Evolutionary conservation across 2,329 filamentous ascomycete species (phyloP).

Genomic region (Aspergillus felis): DNA sequence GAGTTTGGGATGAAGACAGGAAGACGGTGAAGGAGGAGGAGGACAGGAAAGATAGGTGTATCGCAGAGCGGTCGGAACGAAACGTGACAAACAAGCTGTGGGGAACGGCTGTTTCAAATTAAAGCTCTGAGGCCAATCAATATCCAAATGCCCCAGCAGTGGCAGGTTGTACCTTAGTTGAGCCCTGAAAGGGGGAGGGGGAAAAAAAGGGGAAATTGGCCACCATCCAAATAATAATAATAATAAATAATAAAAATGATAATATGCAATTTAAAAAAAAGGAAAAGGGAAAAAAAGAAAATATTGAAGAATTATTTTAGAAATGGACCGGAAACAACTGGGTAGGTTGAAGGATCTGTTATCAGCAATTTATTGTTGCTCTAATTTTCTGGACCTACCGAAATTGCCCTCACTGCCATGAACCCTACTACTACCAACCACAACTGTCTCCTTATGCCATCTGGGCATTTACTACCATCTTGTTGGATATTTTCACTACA

Average conservation of each 20-base stretch:
- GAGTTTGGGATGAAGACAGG: conserved; percentile 18
- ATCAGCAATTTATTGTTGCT: background rate
- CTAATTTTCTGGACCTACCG: background rate
- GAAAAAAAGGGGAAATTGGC: background rate
- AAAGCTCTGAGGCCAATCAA: conserved; percentile 15
- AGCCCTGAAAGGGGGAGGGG: conserved; percentile 17
- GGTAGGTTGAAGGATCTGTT: background rate
- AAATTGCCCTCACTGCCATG: no score
- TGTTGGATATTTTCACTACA: conserved; percentile 7
- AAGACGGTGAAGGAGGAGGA: conserved; percentile 18
- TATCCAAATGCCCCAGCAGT: background rate
- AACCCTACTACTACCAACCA: no score
- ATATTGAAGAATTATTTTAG: background rate
- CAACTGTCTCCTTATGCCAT: conserved; percentile 7
- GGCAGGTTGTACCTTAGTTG: background rate
- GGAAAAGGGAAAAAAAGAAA: background rate
- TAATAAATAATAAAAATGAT: background rate
- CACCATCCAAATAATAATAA: background rate
- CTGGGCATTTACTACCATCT: conserved; percentile 5
- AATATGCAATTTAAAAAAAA: background rate
- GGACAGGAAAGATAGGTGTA: conserved; percentile 20
- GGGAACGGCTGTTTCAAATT: conserved; percentile 35
- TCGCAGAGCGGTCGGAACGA: conserved; percentile 17
- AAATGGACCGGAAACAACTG: background rate
- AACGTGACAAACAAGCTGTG: conserved; percentile 25